Percentiles rank a stretch among this genome's conserved stretches.
Conservation (phyloP, 208 protist species). For the Trypanosomatidae sp. region DNA sequence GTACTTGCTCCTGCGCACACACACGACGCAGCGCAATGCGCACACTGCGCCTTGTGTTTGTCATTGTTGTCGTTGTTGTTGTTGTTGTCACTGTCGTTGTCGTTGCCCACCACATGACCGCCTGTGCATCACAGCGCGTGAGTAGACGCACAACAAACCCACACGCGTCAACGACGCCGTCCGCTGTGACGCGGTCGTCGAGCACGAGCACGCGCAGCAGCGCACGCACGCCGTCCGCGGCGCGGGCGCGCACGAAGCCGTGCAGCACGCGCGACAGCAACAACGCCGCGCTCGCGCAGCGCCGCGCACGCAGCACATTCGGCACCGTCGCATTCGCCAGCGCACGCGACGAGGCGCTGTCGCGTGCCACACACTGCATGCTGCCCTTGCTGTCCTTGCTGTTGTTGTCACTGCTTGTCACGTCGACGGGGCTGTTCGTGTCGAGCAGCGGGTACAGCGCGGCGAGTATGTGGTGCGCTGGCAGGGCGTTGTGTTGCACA, state of each 20-base stretch:
- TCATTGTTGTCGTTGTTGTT: not conserved
- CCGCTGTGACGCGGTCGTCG: slow-evolving; percentile 27
- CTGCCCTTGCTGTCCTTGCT: not conserved
- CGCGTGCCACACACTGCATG: slow-evolving; percentile 1
- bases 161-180: slow-evolving; percentile 27
- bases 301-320: not conserved
- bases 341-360: slow-evolving; percentile 22
- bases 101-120: not conserved
- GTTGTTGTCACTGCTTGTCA: not conserved
- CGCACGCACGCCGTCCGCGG: slow-evolving; percentile 21
- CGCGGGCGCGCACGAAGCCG: slow-evolving; percentile 23
- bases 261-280: slow-evolving; percentile 29
- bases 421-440: not conserved
- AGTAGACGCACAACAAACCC: slow-evolving; percentile 37
- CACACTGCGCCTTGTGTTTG: not conserved
- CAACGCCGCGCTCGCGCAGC: slow-evolving; percentile 6
- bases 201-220: slow-evolving; percentile 49
- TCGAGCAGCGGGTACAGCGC: slow-evolving; percentile 69
- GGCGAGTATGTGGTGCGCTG: slow-evolving; percentile 14
- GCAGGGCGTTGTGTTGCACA: too few relatives aligned
- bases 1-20: slow-evolving; percentile 17
- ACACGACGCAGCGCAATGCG: slow-evolving; percentile 4
- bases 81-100: slow-evolving; percentile 1
- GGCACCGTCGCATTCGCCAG: not conserved
- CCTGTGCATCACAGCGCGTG: not conserved